phyloP scores from a whole-genome alignment of 805 yeast genomes.

The Zygosaccharomyces bisporus region DNA sequence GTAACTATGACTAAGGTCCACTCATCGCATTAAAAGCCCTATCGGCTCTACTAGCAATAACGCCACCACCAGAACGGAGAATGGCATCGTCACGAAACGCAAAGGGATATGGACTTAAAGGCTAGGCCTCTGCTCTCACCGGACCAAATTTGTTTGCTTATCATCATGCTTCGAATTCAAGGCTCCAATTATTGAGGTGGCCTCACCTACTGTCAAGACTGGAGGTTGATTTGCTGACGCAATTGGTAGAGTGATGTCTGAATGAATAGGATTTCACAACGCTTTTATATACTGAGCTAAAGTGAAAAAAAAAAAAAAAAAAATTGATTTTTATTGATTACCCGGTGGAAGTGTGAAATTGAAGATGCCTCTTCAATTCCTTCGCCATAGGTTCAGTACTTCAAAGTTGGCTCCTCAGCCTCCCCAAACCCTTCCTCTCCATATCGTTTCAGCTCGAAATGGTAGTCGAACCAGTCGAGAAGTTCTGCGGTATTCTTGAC shows the following conservation, averaged over 20 bases:
- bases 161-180: constrained; percentile 8
- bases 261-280: background rate
- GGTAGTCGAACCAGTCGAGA: constrained; percentile 76
- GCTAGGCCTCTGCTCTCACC: constrained; percentile 4
- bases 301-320: constrained; percentile 24
- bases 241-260: background rate
- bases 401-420: constrained; percentile 44
- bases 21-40: constrained; percentile 56
- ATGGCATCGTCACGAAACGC: background rate
- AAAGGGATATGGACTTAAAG: background rate
- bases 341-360: background rate
- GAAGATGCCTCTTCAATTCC: background rate
- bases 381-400: constrained; percentile 8
- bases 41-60: constrained; percentile 1
- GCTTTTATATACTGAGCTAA: background rate
- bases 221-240: background rate
- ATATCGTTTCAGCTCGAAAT: constrained; percentile 61
- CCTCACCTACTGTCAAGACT: constrained; percentile 2
- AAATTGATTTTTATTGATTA: background rate
- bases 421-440: constrained; percentile 70
- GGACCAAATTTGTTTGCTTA: constrained; percentile 5
- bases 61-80: constrained; percentile 22
- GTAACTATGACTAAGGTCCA: constrained; percentile 79
- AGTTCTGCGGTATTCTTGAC: constrained; percentile 55
- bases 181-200: constrained; percentile 2